A percentile compares a stretch with the other conserved stretches of the same genome.
These are phyloP conservation scores for Cercospora sp. DNA, from an alignment of 2,329 filamentous ascomycete species.

Conservation along the genomic window DNA sequence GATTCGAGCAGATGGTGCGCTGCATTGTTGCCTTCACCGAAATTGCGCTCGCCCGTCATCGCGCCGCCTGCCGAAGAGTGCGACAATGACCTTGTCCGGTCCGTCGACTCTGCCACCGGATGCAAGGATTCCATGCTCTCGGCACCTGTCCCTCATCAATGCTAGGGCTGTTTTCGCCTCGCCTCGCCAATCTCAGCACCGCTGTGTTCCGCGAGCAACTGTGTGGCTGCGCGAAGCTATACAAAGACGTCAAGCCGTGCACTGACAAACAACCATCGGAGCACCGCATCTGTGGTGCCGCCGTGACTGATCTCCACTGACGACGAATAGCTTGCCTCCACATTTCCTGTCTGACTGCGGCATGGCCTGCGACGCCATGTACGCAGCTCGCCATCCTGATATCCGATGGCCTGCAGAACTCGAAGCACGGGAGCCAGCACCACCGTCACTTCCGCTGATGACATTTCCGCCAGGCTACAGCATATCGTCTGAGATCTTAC, in stretches of 20 bases:
- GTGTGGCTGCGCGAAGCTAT: neutral
- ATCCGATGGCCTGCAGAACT: constrained; percentile 1
- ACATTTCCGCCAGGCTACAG: neutral
- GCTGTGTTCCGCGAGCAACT: neutral
- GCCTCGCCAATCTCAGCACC: neutral
- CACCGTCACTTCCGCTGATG: neutral
- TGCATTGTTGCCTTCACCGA: neutral
- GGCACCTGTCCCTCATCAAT: neutral
- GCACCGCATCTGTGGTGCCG: constrained; percentile 2
- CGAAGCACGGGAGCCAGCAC: neutral
- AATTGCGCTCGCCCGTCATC: neutral
- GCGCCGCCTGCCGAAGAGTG: neutral
- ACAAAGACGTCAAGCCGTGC: neutral
- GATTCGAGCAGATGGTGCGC: neutral
- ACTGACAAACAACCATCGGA: constrained; percentile 1
- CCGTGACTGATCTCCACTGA: neutral
- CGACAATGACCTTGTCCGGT: neutral
- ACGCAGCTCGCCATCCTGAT: neutral
- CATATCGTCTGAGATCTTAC: neutral
- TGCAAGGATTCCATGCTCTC: neutral
- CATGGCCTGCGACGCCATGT: neutral
- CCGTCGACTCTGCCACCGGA: neutral
- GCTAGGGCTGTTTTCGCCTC: neutral
- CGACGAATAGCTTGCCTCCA: neutral
- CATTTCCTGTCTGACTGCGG: constrained; percentile 1